A percentile compares a stretch with the other conserved stretches of the same genome.
Conservation (phyloP, 2,329 filamentous ascomycete genomes). For the Aspergillus persii region DNA sequence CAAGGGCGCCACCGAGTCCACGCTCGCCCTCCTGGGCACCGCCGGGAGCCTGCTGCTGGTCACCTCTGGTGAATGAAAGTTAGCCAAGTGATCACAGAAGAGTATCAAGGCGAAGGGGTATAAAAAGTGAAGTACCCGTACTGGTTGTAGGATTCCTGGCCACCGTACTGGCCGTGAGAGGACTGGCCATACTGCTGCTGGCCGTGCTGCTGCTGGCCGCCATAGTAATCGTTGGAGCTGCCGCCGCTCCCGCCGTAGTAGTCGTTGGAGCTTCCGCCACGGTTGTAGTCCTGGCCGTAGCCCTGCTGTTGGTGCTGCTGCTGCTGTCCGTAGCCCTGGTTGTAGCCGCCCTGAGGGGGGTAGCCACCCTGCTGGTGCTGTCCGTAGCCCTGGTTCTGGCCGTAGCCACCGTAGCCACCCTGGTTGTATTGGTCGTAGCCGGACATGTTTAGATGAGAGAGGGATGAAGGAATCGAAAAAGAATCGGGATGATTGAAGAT, state of each 20-base stretch:
- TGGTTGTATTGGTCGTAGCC: conserved; percentile 31
- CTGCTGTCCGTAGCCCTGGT: conserved; percentile 28
- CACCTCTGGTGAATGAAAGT: conserved; percentile 19
- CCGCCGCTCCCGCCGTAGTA: conserved; percentile 17
- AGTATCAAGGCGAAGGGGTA: neutral
- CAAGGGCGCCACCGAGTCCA: conserved; percentile 47
- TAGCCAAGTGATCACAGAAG: neutral
- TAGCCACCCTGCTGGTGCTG: conserved; percentile 23
- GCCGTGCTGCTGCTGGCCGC: conserved; percentile 19
- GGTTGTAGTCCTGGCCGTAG: conserved; percentile 30
- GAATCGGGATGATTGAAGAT: conserved; percentile 1
- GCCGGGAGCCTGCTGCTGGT: conserved; percentile 33
- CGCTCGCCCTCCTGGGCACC: conserved; percentile 45
- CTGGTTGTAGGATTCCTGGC: conserved; percentile 16
- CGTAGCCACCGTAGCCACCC: conserved; percentile 17
- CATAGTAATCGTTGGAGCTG: conserved; percentile 18
- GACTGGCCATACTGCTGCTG: conserved; percentile 18
- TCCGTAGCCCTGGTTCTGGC: conserved; percentile 22
- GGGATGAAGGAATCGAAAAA: conserved; percentile 6
- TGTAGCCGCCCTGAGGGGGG: conserved; percentile 21
- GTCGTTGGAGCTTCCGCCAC: conserved; percentile 14
- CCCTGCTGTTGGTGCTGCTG: conserved; percentile 26
- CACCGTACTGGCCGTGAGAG: conserved; percentile 14
- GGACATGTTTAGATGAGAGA: conserved; percentile 21
- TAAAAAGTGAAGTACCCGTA: conserved; percentile 21